phyloP scores from a whole-genome alignment of 495 filamentous ascomycete genomes.

The Lentithecium fluviatile region DNA sequence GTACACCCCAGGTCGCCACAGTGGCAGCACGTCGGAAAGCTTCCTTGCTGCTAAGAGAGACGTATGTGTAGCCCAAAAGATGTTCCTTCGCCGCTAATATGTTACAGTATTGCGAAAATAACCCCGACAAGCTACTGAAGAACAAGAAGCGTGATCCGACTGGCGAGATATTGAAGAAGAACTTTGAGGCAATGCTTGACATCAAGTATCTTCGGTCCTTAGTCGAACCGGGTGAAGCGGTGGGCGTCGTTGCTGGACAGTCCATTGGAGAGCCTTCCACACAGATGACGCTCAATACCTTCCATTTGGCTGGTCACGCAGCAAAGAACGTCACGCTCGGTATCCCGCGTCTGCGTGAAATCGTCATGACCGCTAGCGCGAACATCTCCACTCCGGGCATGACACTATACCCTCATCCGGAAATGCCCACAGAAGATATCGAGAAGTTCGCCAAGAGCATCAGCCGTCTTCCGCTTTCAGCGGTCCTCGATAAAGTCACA shows the following conservation, averaged over 20 bases:
- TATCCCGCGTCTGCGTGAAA: conserved; percentile 96
- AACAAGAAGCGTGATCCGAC: conserved; percentile 67
- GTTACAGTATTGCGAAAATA: conserved; percentile 68
- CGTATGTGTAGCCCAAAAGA: conserved; percentile 11
- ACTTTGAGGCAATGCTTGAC: conserved; percentile 77
- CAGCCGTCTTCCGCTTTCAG: conserved; percentile 79
- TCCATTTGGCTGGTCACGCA: conserved; percentile 98
- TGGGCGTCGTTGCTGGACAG: conserved; percentile 94
- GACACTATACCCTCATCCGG: conserved; percentile 76
- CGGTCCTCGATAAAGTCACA: conserved; percentile 79
- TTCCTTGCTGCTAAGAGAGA: conserved; percentile 54
- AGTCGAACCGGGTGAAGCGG: conserved; percentile 96
- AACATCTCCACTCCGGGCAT: conserved; percentile 88
- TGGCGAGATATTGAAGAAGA: conserved; percentile 63
- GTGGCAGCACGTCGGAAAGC: conserved; percentile 85
- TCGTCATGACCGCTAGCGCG: conserved; percentile 93
- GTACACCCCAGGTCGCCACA: conserved; percentile 71
- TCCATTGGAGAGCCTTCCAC: conserved; percentile 96
- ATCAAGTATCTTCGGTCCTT: conserved; percentile 90
- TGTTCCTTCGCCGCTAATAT: conserved; percentile 16
- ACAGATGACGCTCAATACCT: conserved; percentile 99
- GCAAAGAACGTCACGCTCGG: conserved; percentile 98
- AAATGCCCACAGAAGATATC: conserved; percentile 65
- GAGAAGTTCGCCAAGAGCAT: conserved; percentile 89
- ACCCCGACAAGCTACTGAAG: conserved; percentile 71